Evolutionary conservation across 257 asterid genomes (phyloP), one percentile per base, ranked within the genome.

Genomic region (Solanum pinnatisectum): DNA sequence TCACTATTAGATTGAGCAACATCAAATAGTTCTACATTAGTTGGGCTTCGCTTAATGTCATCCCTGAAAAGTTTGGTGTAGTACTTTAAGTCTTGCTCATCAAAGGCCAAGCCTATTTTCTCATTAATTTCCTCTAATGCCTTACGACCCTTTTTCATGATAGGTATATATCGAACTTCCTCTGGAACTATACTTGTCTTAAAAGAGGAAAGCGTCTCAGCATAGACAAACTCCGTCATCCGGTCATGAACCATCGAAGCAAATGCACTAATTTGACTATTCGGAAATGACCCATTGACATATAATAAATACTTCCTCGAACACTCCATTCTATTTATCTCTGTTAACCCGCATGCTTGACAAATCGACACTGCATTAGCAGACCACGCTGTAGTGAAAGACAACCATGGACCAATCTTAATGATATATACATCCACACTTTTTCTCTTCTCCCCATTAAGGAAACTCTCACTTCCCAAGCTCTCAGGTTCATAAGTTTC

Each of bases 1-100:
- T 97, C 99, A 56, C 99, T 97, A 89, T 97, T 97, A 10, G 99
- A 97, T 93, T 97, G 99, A 6, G 99, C 98, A 90, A 97, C 95
- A 89, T 97, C 99, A 74, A 97, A 97, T 46, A 97, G 79, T 91
- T 96, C 99, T 20, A 97, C 99, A 84, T 96, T 96, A 11, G 98
- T 96, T 3, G 98, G 99, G 88, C 96, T 88, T 84, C 65, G 92
- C 89, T 93, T 92, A 78, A 95, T 92, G 86, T 96, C 99, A n/a
- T 97, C 96, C 92, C 88, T 90, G 88, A 97, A 97, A 52, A 96
- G 99, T 90, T 92, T 93, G 22, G 98, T 96, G 91, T 97, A 95
- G 77, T 96, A 97, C 88, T 94, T 94, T 87, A 97, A 87, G 93
- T 97, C 98, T 79, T 95, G 98, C 87, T 95, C 99, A 84, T 96